Conservation (phyloP, 1,284 basidiomycete species). For the Ustilago bromivora region DNA sequence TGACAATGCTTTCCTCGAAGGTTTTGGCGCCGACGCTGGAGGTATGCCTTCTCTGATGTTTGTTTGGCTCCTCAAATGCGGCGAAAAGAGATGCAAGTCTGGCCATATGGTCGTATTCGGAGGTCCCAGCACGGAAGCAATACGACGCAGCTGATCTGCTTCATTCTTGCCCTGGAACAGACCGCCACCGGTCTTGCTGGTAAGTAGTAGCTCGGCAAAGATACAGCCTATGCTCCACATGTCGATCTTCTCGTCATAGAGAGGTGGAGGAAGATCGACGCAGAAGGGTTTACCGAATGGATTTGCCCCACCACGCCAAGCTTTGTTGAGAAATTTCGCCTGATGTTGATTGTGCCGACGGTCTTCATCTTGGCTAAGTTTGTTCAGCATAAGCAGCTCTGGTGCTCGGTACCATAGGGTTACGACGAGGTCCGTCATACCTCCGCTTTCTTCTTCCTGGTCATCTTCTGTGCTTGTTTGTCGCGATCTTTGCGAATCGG, state of each 20-base stretch:
- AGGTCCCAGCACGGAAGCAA: conserved; percentile 90
- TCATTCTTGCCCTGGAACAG: conserved; percentile 96
- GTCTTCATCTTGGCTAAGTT: conserved; percentile 6
- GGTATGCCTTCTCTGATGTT: neutral
- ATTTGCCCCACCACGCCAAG: neutral
- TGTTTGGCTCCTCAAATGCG: conserved; percentile 64
- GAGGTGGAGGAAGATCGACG: conserved; percentile 2
- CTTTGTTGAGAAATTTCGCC: neutral
- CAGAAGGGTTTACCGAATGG: neutral
- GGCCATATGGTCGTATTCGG: conserved; percentile 90
- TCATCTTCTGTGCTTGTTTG: neutral
- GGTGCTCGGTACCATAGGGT: conserved; percentile 95
- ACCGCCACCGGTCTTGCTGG: conserved; percentile 77
- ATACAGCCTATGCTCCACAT: conserved; percentile 97
- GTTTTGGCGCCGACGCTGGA: neutral
- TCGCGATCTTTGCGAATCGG: neutral
- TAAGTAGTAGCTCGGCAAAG: conserved; percentile 90
- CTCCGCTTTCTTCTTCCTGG: conserved; percentile 72
- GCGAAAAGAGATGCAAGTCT: conserved; percentile 80
- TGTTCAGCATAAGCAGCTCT: conserved; percentile 23
- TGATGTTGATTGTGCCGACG: neutral
- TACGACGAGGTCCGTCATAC: conserved; percentile 96
- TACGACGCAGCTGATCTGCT: conserved; percentile 81
- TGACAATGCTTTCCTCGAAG: neutral
- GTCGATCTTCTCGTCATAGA: conserved; percentile 64